Percentiles rank a stretch among this genome's conserved stretches.
Evolutionary conservation across 306 rosid genomes (phyloP).

Genomic region (Trifolium subterraneum): DNA sequence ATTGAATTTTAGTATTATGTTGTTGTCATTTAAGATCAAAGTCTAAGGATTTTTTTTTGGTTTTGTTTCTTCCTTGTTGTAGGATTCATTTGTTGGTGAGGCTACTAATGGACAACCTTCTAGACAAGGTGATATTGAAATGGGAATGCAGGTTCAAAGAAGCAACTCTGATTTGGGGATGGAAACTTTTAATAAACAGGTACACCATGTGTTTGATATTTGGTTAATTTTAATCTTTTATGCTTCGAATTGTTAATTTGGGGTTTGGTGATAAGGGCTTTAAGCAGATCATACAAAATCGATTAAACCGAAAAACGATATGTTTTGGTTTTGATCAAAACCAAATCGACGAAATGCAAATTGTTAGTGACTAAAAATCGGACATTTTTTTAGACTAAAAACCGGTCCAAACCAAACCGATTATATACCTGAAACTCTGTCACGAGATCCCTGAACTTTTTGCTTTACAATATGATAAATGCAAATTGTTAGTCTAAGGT

Average conservation of each 20-base stretch:
- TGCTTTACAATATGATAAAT: too few relatives aligned
- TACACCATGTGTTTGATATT: slow-evolving; percentile 38
- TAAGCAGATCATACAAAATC: too few relatives aligned
- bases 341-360: too few relatives aligned
- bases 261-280: too few relatives aligned
- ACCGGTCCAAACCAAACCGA: too few relatives aligned
- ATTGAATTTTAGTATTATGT: slow-evolving; percentile 10
- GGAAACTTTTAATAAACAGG: slow-evolving; percentile 91
- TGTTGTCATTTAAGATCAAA: slow-evolving; percentile 32
- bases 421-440: too few relatives aligned
- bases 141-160: slow-evolving; percentile 66
- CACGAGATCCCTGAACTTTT: too few relatives aligned
- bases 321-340: too few relatives aligned
- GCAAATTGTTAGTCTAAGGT: too few relatives aligned
- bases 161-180: slow-evolving; percentile 66
- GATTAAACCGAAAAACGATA: too few relatives aligned
- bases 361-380: too few relatives aligned
- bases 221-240: background rate
- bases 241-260: background rate
- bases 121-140: slow-evolving; percentile 78
- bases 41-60: slow-evolving; percentile 23
- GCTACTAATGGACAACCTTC: slow-evolving; percentile 66
- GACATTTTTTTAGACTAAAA: too few relatives aligned
- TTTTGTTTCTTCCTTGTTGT: slow-evolving; percentile 32
- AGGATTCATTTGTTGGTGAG: slow-evolving; percentile 83